Evolutionary conservation across 164 flowering plant genomes (phyloP), one percentile per base, ranked within the genome.

Genomic region (Aristolochia californica): DNA sequence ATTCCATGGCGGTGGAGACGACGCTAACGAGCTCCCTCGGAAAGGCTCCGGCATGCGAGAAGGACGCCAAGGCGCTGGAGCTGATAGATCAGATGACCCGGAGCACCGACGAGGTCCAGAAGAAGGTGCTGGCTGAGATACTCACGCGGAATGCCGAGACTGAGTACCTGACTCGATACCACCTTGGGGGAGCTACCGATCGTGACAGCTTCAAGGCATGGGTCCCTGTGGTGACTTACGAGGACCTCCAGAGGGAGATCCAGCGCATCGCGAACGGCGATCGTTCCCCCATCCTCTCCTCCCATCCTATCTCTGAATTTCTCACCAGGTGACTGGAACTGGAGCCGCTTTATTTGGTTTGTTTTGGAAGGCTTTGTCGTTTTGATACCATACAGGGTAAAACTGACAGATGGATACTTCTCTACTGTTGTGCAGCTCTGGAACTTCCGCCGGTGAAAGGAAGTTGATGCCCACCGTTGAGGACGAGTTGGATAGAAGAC

Each of bases 181-280:
- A 23, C 3, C 64, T 72, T 13, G 62, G 54, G 9, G 72, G 76
- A 1, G 53, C 67, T 16, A 62, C 69, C 4, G 72, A 77, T 45
- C 68, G 74, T 13, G 69, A 74, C 16, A 62, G 71, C 7, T 77
- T 77, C 66, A 77, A 74, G 50, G 57, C 70, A 8, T 64, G 53
- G 48, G 9, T 77, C 22, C 78, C 80, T 5, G 53, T 77, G 23
- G 63, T 72, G 27, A 60, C 69, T 23, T 77, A 77, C 63, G 78
- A 74, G 48, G 73, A 77, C 66, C 68, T 77, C 38, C 66, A 72
- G 65, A 72, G 72, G 2, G 69, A 71, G 38, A 77, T 77, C 48
- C 74, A 71, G 13, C 70, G 80, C 16, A 77, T 77, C 49, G 80
- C 80, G 2, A 69, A 77, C 22, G 80, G 82, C 4, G 80, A 77